Base-by-base conservation (phyloP, 768 basidiomycete genomes). In the Gyrodon lividus region DNA sequence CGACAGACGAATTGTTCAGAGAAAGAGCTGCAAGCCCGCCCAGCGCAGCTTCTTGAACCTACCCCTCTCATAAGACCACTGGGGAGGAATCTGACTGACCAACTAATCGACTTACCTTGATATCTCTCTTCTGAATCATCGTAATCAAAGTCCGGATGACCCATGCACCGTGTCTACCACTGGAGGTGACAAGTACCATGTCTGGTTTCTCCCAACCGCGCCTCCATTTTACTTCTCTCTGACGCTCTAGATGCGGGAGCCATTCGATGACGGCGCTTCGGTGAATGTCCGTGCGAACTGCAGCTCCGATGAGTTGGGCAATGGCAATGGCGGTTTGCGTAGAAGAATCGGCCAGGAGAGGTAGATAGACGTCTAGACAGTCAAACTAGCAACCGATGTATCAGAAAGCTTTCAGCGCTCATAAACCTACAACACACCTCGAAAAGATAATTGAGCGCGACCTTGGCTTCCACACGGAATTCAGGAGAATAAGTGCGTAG, bases 141-240 rank as follows among this genome's bases (percentile, higher is more conserved):
- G 67, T 68, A 4, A 76, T 64, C 33, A 89, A 62, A 33, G 74
- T 74, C 40, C 79, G 70, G 2, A 79, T 76, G 7, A 81, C 79
- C 85, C 87, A 87, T 0, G 80, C 79, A 6, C 83, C 81, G 23
- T 75, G 72, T 30, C 71, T 72, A 20, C 67, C 68, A 0, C 74
- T 66, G 2, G 76, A 70, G 10, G 67, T 71, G 4, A 71, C 69
- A 22, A 68, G 67, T 13, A 65, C 64, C 1, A 72, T 58, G 0
- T 77, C 74, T 0, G 77, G 70, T 61, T 83, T 85, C 69, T 91
- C 89, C 89, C 89, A 92, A 4, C 88, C 86, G 1, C 89, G 76
- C 52, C 80, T 80, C 2, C 74, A 75, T 55, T 78, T 83, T 22
- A 75, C 70, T 46, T 84, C 83, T 54, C 73, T 77, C 35, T 72